Conservation (phyloP, 345 rosid genomes). For the Hirschfeldia incana region DNA sequence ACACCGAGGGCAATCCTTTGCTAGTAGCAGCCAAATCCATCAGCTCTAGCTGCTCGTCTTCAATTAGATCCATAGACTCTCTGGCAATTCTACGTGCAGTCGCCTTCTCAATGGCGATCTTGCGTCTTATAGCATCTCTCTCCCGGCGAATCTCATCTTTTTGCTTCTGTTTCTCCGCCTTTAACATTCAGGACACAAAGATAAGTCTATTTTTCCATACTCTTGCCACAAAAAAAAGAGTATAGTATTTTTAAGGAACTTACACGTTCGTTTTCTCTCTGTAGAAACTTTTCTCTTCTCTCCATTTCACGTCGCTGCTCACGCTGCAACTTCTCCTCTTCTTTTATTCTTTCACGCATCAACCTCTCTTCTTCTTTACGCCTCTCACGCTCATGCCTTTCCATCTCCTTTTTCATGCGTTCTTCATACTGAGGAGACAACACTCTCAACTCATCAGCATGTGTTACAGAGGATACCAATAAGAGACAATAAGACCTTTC, state of each 20-base stretch:
- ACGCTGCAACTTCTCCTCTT: constrained; percentile 84
- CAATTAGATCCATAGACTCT: constrained; percentile 97
- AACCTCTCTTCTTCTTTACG: constrained; percentile 92
- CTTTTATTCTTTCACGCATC: constrained; percentile 90
- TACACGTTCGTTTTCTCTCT: constrained; percentile 71
- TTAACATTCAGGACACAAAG: constrained; percentile 23
- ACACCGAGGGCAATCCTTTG: constrained; percentile 70
- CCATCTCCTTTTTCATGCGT: constrained; percentile 81
- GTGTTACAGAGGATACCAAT: constrained; percentile 11
- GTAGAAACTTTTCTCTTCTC: constrained; percentile 87
- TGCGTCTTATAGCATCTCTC: constrained; percentile 80
- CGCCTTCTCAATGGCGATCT: constrained; percentile 92
- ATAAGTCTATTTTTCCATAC: background rate
- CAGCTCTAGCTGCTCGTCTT: constrained; percentile 97
- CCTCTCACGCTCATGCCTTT: constrained; percentile 90
- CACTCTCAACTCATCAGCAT: background rate
- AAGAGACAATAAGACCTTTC: constrained; percentile 26
- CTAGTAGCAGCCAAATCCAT: constrained; percentile 91
- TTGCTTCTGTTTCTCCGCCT: constrained; percentile 91
- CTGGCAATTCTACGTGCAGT: constrained; percentile 96
- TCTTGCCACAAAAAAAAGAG: background rate
- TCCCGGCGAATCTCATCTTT: constrained; percentile 90
- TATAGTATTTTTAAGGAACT: constrained; percentile 19
- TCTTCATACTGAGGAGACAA: constrained; percentile 71
- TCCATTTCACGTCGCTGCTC: constrained; percentile 93